Evolutionary conservation across 345 rosid species (phyloP).

Genomic region (Rhodomyrtus tomentosa): DNA sequence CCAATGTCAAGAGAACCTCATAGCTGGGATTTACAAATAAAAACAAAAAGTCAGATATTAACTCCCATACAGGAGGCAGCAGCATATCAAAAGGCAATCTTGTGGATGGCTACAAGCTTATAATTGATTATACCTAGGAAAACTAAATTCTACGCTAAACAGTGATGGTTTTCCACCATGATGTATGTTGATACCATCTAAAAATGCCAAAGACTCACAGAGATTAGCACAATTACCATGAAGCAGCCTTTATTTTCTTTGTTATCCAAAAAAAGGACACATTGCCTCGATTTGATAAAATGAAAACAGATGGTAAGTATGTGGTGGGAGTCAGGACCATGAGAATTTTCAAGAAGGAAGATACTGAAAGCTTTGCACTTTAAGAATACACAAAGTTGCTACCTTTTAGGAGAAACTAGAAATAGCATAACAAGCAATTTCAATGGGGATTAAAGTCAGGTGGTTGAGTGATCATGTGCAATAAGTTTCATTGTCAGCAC

Average conservation of each 20-base stretch:
- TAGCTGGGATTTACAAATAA: constrained; percentile 34
- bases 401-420: background rate
- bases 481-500: background rate
- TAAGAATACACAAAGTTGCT: background rate
- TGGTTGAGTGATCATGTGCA: background rate
- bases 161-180: background rate
- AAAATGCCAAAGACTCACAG: background rate
- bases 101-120: background rate
- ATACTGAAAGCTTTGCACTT: background rate
- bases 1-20: constrained; percentile 60
- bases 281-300: background rate
- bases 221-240: background rate
- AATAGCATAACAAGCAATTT: background rate
- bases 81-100: background rate
- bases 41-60: background rate
- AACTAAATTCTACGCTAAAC: background rate
- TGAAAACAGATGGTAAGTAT: background rate
- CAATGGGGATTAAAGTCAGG: background rate
- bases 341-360: background rate
- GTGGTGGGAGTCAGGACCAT: background rate
- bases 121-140: background rate
- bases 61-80: background rate
- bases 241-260: background rate
- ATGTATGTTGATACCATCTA: background rate
- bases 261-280: background rate